Conservation (phyloP, 345 rosid genomes). For the Toxicodendron radicans region DNA sequence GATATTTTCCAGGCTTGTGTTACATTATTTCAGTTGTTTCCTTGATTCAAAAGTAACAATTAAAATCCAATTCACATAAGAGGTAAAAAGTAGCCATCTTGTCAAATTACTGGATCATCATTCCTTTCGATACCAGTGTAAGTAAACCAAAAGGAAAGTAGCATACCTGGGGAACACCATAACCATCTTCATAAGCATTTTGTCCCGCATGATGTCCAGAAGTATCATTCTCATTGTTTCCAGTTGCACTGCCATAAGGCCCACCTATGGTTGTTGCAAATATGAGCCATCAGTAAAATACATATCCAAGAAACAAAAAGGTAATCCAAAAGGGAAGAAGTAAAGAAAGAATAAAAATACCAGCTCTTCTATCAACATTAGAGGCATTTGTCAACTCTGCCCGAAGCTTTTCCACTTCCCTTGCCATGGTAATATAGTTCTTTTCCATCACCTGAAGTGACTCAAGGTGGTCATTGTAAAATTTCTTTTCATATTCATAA, state of each 20-base stretch:
- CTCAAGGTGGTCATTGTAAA: conserved; percentile 87
- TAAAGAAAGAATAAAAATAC: conserved; percentile 31
- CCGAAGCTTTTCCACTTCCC: conserved; percentile 91
- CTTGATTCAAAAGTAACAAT: neutral
- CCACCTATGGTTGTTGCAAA: conserved; percentile 46
- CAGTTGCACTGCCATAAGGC: conserved; percentile 52
- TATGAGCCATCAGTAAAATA: conserved; percentile 12
- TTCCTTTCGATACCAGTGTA: neutral
- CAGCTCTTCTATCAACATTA: conserved; percentile 59
- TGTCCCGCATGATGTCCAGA: conserved; percentile 51
- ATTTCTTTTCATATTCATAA: conserved; percentile 82
- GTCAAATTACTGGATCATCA: neutral
- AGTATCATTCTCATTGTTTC: conserved; percentile 50
- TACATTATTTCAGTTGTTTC: neutral
- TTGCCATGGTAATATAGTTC: conserved; percentile 79
- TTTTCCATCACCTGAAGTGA: conserved; percentile 93
- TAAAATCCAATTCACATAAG: neutral
- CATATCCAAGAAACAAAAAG: conserved; percentile 1
- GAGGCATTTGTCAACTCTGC: conserved; percentile 65
- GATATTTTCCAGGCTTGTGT: neutral
- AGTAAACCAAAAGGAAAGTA: conserved; percentile 14
- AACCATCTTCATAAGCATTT: conserved; percentile 55
- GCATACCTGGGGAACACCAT: conserved; percentile 61
- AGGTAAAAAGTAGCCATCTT: neutral
- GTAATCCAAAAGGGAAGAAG: conserved; percentile 2